Evolutionary conservation across 345 rosid species (phyloP).

Genomic region (Salix koriyanagi): DNA sequence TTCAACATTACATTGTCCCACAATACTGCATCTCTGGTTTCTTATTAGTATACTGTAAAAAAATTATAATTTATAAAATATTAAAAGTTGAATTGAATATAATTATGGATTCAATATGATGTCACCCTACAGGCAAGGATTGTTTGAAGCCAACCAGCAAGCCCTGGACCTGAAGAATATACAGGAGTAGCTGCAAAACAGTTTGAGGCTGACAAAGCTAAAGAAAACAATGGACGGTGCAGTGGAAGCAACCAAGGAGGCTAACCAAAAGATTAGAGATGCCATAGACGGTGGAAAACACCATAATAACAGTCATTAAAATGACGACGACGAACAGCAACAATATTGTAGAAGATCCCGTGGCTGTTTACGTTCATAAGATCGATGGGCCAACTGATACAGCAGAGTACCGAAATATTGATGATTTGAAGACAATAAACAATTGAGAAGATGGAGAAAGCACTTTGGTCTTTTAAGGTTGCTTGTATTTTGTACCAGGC

Average conservation of each 20-base stretch:
- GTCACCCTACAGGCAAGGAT: too few species aligned
- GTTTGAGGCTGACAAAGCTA: slow-evolving; percentile 36
- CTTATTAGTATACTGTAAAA: too few species aligned
- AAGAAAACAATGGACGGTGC: slow-evolving; percentile 45
- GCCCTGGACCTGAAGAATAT: slow-evolving; percentile 19
- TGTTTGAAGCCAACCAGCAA: slow-evolving; percentile 8
- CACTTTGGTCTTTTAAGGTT: not conserved
- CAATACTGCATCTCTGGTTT: not conserved
- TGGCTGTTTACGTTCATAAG: slow-evolving; percentile 31
- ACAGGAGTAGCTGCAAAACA: slow-evolving; percentile 7
- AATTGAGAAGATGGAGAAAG: not conserved
- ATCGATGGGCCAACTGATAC: slow-evolving; percentile 43
- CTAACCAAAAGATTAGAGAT: slow-evolving; percentile 32
- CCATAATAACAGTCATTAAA: not conserved
- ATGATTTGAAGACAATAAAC: slow-evolving; percentile 31
- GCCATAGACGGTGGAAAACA: not conserved
- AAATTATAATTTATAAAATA: too few species aligned
- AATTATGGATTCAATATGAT: too few species aligned
- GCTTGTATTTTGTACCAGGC: not conserved
- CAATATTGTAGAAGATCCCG: slow-evolving; percentile 29
- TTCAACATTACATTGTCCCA: not conserved
- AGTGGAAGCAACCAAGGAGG: slow-evolving; percentile 38
- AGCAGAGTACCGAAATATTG: slow-evolving; percentile 37
- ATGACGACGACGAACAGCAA: slow-evolving; percentile 14
- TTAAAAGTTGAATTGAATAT: too few species aligned